Percentiles rank a stretch among this genome's conserved stretches.
Evolutionary conservation across 495 filamentous ascomycete genomes (phyloP).

Genomic region (Penicillium silybi): DNA sequence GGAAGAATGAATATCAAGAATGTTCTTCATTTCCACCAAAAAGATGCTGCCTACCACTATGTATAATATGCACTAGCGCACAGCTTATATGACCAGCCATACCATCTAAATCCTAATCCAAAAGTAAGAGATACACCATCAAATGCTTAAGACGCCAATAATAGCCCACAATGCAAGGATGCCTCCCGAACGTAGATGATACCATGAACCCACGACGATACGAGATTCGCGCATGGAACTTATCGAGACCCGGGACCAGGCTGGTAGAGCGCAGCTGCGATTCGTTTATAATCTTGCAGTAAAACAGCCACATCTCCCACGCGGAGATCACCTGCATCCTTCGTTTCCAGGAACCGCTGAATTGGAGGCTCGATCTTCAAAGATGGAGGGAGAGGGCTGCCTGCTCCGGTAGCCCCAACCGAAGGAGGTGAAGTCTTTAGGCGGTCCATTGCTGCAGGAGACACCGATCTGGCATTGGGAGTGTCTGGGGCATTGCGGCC

Average conservation of each 20-base stretch:
- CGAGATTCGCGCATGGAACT: background rate
- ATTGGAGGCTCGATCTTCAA: constrained; percentile 65
- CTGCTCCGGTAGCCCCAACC: constrained; percentile 13
- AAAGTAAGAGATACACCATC: background rate
- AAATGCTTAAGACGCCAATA: constrained; percentile 13
- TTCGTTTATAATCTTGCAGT: constrained; percentile 80
- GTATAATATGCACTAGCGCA: constrained; percentile 16
- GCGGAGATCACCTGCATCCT: constrained; percentile 72
- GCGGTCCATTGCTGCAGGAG: constrained; percentile 30
- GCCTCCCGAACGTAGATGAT: background rate
- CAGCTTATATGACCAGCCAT: constrained; percentile 7
- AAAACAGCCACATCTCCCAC: constrained; percentile 79
- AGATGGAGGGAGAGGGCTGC: constrained; percentile 14
- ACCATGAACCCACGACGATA: background rate
- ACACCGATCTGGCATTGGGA: constrained; percentile 17
- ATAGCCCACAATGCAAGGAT: constrained; percentile 7
- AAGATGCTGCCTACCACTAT: constrained; percentile 3
- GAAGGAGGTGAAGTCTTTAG: constrained; percentile 25
- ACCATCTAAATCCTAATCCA: constrained; percentile 6
- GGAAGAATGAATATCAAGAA: background rate
- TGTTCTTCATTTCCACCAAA: background rate
- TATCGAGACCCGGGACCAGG: constrained; percentile 28
- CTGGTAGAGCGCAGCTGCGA: constrained; percentile 51
- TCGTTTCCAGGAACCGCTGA: constrained; percentile 74
- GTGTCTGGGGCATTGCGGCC: constrained; percentile 53